Percentiles rank a stretch among this genome's conserved stretches.
Evolutionary conservation across 2,329 filamentous ascomycete genomes (phyloP).

Genomic region (Orbilia quercus): DNA sequence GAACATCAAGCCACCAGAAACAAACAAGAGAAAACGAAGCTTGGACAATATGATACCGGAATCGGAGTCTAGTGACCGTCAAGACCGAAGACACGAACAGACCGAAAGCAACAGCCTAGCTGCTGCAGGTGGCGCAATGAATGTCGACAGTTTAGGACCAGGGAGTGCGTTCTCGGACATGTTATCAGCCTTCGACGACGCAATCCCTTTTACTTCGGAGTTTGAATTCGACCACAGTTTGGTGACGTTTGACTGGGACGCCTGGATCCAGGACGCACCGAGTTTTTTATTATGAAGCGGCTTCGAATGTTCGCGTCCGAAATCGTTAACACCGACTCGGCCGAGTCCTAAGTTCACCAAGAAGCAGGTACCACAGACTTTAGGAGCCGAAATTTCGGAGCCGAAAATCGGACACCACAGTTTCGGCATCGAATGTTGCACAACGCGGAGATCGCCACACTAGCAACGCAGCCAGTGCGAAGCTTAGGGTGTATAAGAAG

Average conservation of each 20-base stretch:
- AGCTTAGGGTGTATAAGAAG: conserved; percentile 1
- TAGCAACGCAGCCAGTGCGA: neutral
- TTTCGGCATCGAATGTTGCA: no score
- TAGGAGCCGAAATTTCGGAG: conserved; percentile 13
- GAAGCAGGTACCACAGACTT: neutral
- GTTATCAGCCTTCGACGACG: neutral
- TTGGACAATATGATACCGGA: no score
- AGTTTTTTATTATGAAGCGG: neutral
- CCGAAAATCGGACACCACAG: conserved; percentile 10
- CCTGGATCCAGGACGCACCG: conserved; percentile 3
- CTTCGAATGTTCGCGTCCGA: neutral
- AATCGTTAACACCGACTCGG: conserved; percentile 10
- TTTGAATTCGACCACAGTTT: conserved; percentile 13
- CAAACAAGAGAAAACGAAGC: no score
- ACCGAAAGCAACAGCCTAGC: neutral
- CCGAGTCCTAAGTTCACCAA: no score
- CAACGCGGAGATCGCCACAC: no score
- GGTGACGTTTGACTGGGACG: conserved; percentile 16
- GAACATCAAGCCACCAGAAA: neutral
- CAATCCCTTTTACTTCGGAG: neutral
- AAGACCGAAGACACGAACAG: neutral
- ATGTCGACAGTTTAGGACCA: neutral
- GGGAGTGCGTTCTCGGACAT: conserved; percentile 1
- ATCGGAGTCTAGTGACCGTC: neutral
- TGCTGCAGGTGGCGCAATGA: neutral